phyloP scores from a whole-genome alignment of 1,284 basidiomycete species.

The Peniophora sp. region DNA sequence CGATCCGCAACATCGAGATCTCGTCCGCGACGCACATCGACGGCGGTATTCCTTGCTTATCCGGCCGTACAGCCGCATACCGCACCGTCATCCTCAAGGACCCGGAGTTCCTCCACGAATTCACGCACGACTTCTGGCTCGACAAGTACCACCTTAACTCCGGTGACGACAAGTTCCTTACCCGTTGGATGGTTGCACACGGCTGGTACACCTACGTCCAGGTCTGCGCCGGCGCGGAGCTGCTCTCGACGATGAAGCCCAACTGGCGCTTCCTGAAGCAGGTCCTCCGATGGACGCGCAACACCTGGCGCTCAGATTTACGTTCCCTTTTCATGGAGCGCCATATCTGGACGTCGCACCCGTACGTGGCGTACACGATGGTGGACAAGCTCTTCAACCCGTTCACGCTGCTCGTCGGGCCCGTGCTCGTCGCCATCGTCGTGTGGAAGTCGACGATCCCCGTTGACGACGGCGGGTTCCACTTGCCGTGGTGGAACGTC shows the following conservation, averaged over 20 bases:
- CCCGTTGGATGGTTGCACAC: slow-evolving; percentile 93
- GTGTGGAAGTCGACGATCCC: slow-evolving; percentile 73
- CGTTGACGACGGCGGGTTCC: slow-evolving; percentile 70
- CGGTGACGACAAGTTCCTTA: slow-evolving; percentile 90
- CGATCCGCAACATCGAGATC: slow-evolving; percentile 91
- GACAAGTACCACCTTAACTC: slow-evolving; percentile 91
- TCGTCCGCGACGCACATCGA: slow-evolving; percentile 85
- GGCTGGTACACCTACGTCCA: slow-evolving; percentile 93
- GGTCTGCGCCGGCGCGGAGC: slow-evolving; percentile 83
- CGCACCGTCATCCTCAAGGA: slow-evolving; percentile 90
- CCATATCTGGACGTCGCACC: slow-evolving; percentile 81
- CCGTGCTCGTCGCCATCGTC: slow-evolving; percentile 67
- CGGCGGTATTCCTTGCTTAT: slow-evolving; percentile 85
- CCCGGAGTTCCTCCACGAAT: slow-evolving; percentile 85
- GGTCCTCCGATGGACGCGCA: slow-evolving; percentile 86
- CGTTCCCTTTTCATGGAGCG: slow-evolving; percentile 84
- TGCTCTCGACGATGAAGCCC: slow-evolving; percentile 91
- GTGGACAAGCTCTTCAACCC: slow-evolving; percentile 91
- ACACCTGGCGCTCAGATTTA: slow-evolving; percentile 88
- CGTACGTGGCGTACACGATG: slow-evolving; percentile 90
- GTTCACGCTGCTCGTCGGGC: slow-evolving; percentile 79
- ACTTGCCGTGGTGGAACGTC: slow-evolving; percentile 87
- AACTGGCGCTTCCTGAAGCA: slow-evolving; percentile 94
- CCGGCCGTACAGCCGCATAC: slow-evolving; percentile 87
- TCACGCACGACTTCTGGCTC: slow-evolving; percentile 90